Evolutionary conservation across 2,329 filamentous ascomycete genomes (phyloP).

Genomic region (Penicillium sp.): DNA sequence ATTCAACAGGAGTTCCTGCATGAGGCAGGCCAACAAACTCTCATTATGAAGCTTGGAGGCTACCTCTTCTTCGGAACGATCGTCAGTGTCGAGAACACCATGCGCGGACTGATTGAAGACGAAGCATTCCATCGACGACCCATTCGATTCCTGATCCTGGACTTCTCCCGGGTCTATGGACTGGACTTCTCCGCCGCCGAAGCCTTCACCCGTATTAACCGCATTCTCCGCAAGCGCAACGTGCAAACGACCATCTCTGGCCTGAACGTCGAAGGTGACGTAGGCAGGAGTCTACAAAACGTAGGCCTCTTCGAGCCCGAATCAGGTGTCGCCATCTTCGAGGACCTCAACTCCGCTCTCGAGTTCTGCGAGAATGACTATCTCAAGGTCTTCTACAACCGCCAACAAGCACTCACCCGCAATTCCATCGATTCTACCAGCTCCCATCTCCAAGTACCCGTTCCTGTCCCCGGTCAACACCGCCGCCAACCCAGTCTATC

Average conservation of each 20-base stretch:
- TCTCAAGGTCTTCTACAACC: slow-evolving; percentile 70
- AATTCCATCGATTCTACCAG: slow-evolving; percentile 9
- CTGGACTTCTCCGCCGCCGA: slow-evolving; percentile 96
- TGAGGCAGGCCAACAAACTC: slow-evolving; percentile 80
- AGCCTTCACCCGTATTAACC: slow-evolving; percentile 86
- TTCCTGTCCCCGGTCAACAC: slow-evolving; percentile 9
- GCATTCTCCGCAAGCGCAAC: slow-evolving; percentile 69
- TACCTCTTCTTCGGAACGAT: slow-evolving; percentile 99
- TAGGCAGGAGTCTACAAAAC: slow-evolving; percentile 73
- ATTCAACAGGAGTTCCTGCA: slow-evolving; percentile 82
- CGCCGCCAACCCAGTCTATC: slow-evolving; percentile 24
- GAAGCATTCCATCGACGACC: slow-evolving; percentile 70
- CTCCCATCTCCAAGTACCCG: slow-evolving; percentile 26
- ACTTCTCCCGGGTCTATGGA: slow-evolving; percentile 82
- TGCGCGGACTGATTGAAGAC: slow-evolving; percentile 75
- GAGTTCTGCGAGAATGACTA: slow-evolving; percentile 95
- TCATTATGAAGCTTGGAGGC: slow-evolving; percentile 83
- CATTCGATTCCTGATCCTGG: slow-evolving; percentile 83
- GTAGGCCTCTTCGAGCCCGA: slow-evolving; percentile 74
- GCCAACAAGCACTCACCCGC: slow-evolving; percentile 50
- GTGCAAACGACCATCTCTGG: slow-evolving; percentile 80
- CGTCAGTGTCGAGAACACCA: slow-evolving; percentile 85
- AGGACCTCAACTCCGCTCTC: slow-evolving; percentile 84
- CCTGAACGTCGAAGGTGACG: slow-evolving; percentile 66
- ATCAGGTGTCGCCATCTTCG: slow-evolving; percentile 72